Evolutionary conservation across 495 filamentous ascomycete species (phyloP), one percentile per base, ranked within the genome.

Genomic region (Daldinia decipiens): DNA sequence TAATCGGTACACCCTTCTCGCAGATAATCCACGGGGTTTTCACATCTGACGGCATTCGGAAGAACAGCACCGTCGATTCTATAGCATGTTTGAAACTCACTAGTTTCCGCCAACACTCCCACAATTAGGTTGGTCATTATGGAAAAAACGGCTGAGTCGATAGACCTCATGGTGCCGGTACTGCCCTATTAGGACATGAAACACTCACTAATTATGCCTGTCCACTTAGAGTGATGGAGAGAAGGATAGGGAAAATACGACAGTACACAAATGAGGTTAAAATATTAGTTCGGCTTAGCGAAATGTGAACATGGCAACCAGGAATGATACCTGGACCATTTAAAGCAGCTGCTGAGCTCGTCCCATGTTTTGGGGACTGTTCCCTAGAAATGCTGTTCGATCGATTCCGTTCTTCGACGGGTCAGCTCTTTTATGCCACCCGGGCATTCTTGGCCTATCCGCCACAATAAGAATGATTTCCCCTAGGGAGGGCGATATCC

Each of bases 1-100:
- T 59, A 17, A 38, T 70, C 55, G 1, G 67, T 70, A 55, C 67
- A 64, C 7, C 67, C 67, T 38, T 50, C 29, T 9, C 67, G 55
- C 43, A 65, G 17, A 45, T 39, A 70, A 54, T 60, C 56, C 0
- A 60, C 29, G 26, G 51, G 11, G 38, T 70, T 70, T 21, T 70
- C 50, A 17, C 61, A 70, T 32, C 61, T 24, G 19, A 54, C 56
- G 4, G 15, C 19, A 29, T 15, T 13, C 1, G 12, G 15, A 26
- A 59, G 17, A 21, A 45, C 36, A 6, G 43, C 6, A 7, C 60
- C 67, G 13, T 70, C 45, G 29, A 70, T 50, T 15, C 17, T 63
- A 39, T 26, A 70, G 27, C 67, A 70, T 24, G 67, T 47, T 21
- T 63, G 53, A 15, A 24, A 59, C 0, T 64, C 34, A 26, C 59